Evolutionary conservation across 129 eudicot genomes (phyloP), one percentile per base, ranked within the genome.

Genomic region (Oenanthe sinensis): DNA sequence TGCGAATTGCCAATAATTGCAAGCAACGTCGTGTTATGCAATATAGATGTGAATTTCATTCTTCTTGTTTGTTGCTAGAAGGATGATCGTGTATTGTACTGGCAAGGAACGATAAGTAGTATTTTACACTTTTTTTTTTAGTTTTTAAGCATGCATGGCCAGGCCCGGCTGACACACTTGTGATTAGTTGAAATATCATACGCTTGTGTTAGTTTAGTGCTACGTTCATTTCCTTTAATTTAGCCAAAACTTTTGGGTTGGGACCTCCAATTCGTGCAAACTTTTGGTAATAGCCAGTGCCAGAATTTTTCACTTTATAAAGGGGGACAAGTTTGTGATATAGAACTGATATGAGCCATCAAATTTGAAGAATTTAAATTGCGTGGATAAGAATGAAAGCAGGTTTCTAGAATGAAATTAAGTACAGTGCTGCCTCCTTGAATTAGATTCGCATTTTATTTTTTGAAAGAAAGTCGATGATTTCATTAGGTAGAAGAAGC

Each of bases 61-160:
- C 50, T 42, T 40, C 37, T 72, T 72, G 55, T 74, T 74, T n/a
- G 60, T 74, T 74, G 50, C 77, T 74, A 74, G 77, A 74, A 74
- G 60, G 42, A 24, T 46, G 77, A 26, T 74, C 52, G 24, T 26
- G 46, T 74, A 60, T 43, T 74, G 58, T 74, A 74, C 39, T 74
- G 77, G 24, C 77, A 46, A 33, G 42, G 5, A 46, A n/a, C 24
- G 42, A 26, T 24, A 15, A 44, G 26, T 60, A 60, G 3, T 8
- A 74, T 5, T 74, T 45, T 5, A 74, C 58, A 74, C 77, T 46
- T 74, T 74, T 26, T 74, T 67, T 45, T 60, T 46, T 30, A 46
- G 40, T 74, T 74, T 74, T 74, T 45, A 45, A 7, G 60, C 77
- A 46, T 71, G 73, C 50, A 46, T 22, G 65, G 65, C 60, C 60